Base-by-base conservation (phyloP, 1,139 yeast genomes). In the Pichia sp. region DNA sequence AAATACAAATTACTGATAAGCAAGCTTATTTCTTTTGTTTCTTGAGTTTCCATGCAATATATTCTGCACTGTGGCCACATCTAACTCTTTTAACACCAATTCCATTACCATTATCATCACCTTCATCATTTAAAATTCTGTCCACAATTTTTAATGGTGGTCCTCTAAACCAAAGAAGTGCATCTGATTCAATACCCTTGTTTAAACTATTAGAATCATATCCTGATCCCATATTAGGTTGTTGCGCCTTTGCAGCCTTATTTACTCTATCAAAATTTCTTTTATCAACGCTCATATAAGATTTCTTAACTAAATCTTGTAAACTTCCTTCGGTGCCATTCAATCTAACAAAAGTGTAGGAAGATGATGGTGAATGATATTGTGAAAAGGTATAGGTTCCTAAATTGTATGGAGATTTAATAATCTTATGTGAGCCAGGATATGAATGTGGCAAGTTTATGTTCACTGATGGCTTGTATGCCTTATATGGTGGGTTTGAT, bases 141-240 rank as follows among this genome's bases (percentile, higher is more conserved):
- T 76, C 79, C 2, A 77, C 67, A 17, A 83, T 67, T 45, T 75
- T 70, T 10, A 84, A 69, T 12, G 96, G 95, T 8, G 96, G 90
- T 3, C 93, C 80, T 53, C 88, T 76, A 66, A 83, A 88, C 91
- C 96, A 90, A 19, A 87, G 67, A 35, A 85, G 69, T 47, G 53
- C 34, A 36, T 52, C 54, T 4, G 27, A 38, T 53, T 40, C 59
- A 62, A 46, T 27, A 9, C 40, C 19, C 3, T 20, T 20, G 8
- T 38, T 58, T 63, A 33, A 55, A 31, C 51, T 34, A 18, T 53
- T 43, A 19, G 17, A 17, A n/a, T 24, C 36, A 24, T 24, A 18
- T 34, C 58, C 11, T 42, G 40, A 11, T 53, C 40, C 42, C 32
- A 35, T 30, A 33, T 18, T 42, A 15, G n/a, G 20, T 28, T 43